Conservation (phyloP, 768 basidiomycete species). For the Mycena polygramma region DNA sequence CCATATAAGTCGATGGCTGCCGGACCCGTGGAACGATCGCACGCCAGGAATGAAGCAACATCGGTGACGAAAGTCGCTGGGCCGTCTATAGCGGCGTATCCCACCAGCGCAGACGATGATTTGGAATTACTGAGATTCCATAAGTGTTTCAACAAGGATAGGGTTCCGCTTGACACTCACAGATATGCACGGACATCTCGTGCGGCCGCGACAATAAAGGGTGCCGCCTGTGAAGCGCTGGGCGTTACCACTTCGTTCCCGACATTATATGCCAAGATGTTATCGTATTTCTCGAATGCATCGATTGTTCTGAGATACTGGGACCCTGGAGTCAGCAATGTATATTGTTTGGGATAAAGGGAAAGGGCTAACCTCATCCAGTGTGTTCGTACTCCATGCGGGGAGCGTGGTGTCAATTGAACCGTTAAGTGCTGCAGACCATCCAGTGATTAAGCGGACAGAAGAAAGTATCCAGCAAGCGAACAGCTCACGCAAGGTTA, state of each 20-base stretch:
- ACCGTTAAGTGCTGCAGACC: constrained; percentile 62
- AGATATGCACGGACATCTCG: constrained; percentile 90
- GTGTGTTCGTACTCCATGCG: constrained; percentile 73
- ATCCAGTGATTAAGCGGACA: background rate
- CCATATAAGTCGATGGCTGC: constrained; percentile 89
- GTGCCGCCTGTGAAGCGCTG: constrained; percentile 71
- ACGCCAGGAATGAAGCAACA: constrained; percentile 85
- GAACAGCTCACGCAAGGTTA: constrained; percentile 66
- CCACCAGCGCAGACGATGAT: constrained; percentile 58
- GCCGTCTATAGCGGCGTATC: constrained; percentile 90
- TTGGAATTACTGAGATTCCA: constrained; percentile 8
- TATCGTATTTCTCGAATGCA: constrained; percentile 87
- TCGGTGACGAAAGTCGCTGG: constrained; percentile 69
- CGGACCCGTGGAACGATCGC: constrained; percentile 65
- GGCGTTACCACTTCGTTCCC: constrained; percentile 84
- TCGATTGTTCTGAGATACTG: constrained; percentile 84
- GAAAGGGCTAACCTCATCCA: constrained; percentile 52
- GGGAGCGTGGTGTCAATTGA: constrained; percentile 71
- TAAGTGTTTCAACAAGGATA: no score
- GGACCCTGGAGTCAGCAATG: constrained; percentile 52
- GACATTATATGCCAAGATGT: constrained; percentile 90
- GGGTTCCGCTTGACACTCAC: constrained; percentile 52
- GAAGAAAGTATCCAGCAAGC: background rate
- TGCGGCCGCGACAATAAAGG: constrained; percentile 92
- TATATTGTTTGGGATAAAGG: no score